Evolutionary conservation across 1,284 basidiomycete species (phyloP).

Genomic region (Athelia psychrophila): DNA sequence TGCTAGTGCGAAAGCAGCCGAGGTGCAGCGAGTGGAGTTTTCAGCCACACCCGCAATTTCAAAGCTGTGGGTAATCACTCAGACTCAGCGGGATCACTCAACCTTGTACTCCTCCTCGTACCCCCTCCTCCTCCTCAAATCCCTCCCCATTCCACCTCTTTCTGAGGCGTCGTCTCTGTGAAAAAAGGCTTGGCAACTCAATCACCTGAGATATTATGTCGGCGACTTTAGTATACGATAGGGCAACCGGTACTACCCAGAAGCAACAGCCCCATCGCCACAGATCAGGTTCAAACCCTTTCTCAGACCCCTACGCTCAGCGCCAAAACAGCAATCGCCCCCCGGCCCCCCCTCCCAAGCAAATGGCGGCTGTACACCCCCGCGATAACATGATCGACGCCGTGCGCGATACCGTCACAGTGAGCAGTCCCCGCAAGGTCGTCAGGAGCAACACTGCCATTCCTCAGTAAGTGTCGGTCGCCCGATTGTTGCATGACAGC

Average conservation of each 20-base stretch:
- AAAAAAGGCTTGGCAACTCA: too few relatives aligned
- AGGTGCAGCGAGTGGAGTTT: too few relatives aligned
- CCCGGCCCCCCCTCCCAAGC: slow-evolving; percentile 3
- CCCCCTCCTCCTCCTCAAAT: too few relatives aligned
- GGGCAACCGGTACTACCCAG: slow-evolving; percentile 4
- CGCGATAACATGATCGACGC: slow-evolving; percentile 45
- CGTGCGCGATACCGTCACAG: slow-evolving; percentile 61
- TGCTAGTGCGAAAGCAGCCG: too few relatives aligned
- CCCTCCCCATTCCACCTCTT: too few relatives aligned
- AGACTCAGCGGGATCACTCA: too few relatives aligned
- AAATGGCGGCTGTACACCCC: background rate
- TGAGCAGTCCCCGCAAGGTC: slow-evolving; percentile 34
- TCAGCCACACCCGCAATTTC: too few relatives aligned
- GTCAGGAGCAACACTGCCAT: slow-evolving; percentile 34
- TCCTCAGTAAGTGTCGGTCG: slow-evolving; percentile 18
- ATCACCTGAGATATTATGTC: slow-evolving; percentile 4
- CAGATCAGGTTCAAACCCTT: slow-evolving; percentile 59
- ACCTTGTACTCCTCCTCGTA: too few relatives aligned
- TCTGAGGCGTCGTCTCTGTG: too few relatives aligned
- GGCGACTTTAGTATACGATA: slow-evolving; percentile 20
- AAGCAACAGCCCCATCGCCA: slow-evolving; percentile 27
- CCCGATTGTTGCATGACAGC: background rate
- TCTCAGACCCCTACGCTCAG: slow-evolving; percentile 34
- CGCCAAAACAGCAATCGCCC: background rate
- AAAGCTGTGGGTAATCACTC: too few relatives aligned